Evolutionary conservation across 2,329 filamentous ascomycete species (phyloP), one percentile per base, ranked within the genome.

Genomic region (Didymella keratinophila): DNA sequence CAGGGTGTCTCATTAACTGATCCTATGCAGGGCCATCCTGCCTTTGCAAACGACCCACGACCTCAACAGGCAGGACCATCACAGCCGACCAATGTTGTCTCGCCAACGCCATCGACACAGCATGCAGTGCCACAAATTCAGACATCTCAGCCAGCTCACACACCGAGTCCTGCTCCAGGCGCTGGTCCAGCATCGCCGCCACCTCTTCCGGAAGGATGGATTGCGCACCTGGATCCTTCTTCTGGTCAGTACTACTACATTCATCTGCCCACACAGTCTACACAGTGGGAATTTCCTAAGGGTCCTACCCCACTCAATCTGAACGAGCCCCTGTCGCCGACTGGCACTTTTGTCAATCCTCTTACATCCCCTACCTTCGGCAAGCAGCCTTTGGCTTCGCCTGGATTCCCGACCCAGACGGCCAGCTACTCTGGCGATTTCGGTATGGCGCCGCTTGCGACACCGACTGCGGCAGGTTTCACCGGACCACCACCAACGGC

Each of bases 201-300:
- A 21, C 95, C 94, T 2, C 83, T 99, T 16, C 95, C 95, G 6
- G 95, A 99, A 79, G 95, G 95, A 32, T 99, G 95, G 95, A 98
- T 99, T 71, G 92, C 95, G 20, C 95, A 98, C 76, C 83, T 98
- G 4, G 95, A 99, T 74, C 91, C 92, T 66, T 97, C 91, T 73
- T 98, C 94, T 2, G 95, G 95, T 1, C 94, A 98, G 73, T 99
- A 98, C 78, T 99, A 99, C 77, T 99, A 99, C 72, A 99, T 99
- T 59, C 95, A 99, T 76, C 84, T 99, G 28, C 91, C 93, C 1
- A 93, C 92, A 0, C 95, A 98, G 74, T 92, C 93, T 2, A 99
- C 95, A 0, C 95, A 99, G 74, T 99, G 95, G 95, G 95, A 99
- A 72, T 98, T 98, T 67, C 95, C 95, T 27, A 98, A 97, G 78